Base-by-base conservation (phyloP, 1,284 basidiomycete genomes). In the Marasmius oreades region DNA sequence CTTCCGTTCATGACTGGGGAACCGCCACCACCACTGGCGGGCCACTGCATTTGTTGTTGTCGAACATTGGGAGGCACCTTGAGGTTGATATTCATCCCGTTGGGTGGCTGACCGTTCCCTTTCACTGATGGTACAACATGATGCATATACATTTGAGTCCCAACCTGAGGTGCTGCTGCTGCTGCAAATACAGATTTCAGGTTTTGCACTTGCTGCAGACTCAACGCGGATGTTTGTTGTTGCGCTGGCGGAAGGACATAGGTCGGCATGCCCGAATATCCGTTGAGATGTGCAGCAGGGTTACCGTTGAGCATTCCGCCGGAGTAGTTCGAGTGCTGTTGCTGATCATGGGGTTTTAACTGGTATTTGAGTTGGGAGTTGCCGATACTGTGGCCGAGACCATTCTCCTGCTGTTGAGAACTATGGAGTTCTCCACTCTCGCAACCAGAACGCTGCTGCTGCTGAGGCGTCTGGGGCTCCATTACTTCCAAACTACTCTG, bases 171-270 rank as follows among this genome's bases (percentile, higher is more conserved):
- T 48, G 73, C 65, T 18, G 74, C 63, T 45, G 44, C 14, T 42
- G 67, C 73, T 0, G 73, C 76, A 55, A 82, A 77, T 1, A 74
- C 77, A 4, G 76, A 68, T 67, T 84, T 84, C 44, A 84, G 62
- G 52, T 70, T 76, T 64, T 84, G 79, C 67, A 85, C 71, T 62
- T 85, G 82, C 58, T 85, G 84, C 14, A 70, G 53, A 24, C 70
- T 80, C 44, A 85, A 61, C 34, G 68, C 68, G 59, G 72, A 71
- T 1, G 67, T 28, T 45, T 59, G 59, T 53, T 66, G 64, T 28
- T 68, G 67, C 10, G 65, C 56, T 31, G 28, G 28, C 71, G 47
- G 31, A 28, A 28, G 7, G 26, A 46, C 45, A 24, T 46, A 46
- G 45, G 45, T 8, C 8, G 45, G 23, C 26, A 46, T 24, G n/a